These are phyloP conservation scores for Athelia psychrophila DNA, from an alignment of 1,284 basidiomycete species.

Conservation along the genomic window DNA sequence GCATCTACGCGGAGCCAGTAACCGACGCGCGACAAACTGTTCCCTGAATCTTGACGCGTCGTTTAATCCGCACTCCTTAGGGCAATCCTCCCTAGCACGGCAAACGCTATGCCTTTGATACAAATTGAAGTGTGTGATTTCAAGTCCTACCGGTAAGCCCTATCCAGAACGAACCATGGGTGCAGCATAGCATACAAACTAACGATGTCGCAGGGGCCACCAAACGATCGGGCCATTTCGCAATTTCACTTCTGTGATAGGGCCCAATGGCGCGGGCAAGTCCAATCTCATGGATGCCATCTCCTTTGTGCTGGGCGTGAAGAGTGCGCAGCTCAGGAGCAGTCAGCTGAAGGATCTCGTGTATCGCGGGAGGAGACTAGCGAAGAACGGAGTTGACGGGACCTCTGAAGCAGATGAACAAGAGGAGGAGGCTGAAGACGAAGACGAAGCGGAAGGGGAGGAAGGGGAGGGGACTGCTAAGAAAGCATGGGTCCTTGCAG, in stretches of 20 bases:
- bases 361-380: constrained; percentile 85
- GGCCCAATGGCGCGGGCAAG: constrained; percentile 98
- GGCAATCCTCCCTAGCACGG: no score
- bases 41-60: no score
- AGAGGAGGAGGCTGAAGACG: constrained; percentile 44
- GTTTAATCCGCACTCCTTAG: no score
- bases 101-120: constrained; percentile 59
- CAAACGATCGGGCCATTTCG: constrained; percentile 90
- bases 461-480: constrained; percentile 78
- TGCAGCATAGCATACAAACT: no score
- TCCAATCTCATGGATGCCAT: constrained; percentile 99
- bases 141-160: constrained; percentile 79
- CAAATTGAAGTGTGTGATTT: constrained; percentile 90
- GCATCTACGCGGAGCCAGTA: no score
- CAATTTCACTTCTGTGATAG: constrained; percentile 94
- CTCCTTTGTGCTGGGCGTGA: constrained; percentile 97
- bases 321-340: constrained; percentile 89
- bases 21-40: no score
- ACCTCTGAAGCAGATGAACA: constrained; percentile 45
- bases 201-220: constrained; percentile 56
- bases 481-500: constrained; percentile 93
- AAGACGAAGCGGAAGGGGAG: constrained; percentile 52
- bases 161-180: neutral
- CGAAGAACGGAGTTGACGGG: constrained; percentile 49
- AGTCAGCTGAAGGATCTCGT: constrained; percentile 95